Percentiles rank a stretch among this genome's conserved stretches.
Conservation (phyloP, 2,329 filamentous ascomycete genomes). For the Juglanconis juglandina region DNA sequence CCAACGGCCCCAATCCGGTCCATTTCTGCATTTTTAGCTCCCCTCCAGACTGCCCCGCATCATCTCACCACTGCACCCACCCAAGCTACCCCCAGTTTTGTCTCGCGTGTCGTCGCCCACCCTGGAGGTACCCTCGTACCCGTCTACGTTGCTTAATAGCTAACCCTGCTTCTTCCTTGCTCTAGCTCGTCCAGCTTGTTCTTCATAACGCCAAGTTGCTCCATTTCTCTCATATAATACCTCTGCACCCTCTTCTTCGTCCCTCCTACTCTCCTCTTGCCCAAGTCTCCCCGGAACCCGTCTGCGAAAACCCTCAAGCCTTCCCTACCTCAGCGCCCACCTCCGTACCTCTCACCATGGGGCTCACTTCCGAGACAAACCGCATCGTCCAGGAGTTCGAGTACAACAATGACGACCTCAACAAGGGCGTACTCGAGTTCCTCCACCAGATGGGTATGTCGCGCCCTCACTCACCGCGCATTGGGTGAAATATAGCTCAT, state of each 20-base stretch:
- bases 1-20: slow-evolving; percentile 11
- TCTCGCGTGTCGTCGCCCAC: slow-evolving; percentile 2
- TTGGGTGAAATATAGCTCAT: slow-evolving; percentile 12
- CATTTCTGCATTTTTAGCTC: slow-evolving; percentile 21
- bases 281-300: slow-evolving; percentile 38
- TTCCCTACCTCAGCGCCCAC: slow-evolving; percentile 53
- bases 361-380: slow-evolving; percentile 67
- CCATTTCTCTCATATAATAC: slow-evolving; percentile 33
- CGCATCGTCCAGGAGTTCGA: slow-evolving; percentile 83
- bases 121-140: neutral
- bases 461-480: neutral
- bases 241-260: slow-evolving; percentile 29
- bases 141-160: slow-evolving; percentile 22
- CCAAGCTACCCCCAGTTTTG: neutral
- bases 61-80: slow-evolving; percentile 17
- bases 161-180: slow-evolving; percentile 26
- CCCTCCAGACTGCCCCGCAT: slow-evolving; percentile 17
- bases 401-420: slow-evolving; percentile 73
- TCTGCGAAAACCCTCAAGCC: slow-evolving; percentile 53
- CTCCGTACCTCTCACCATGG: slow-evolving; percentile 58
- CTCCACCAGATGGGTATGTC: slow-evolving; percentile 72
- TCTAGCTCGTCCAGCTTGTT: slow-evolving; percentile 50
- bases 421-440: slow-evolving; percentile 79
- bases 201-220: slow-evolving; percentile 46
- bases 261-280: slow-evolving; percentile 42